phyloP scores from a whole-genome alignment of 306 rosid genomes.

The Trifolium repens region DNA sequence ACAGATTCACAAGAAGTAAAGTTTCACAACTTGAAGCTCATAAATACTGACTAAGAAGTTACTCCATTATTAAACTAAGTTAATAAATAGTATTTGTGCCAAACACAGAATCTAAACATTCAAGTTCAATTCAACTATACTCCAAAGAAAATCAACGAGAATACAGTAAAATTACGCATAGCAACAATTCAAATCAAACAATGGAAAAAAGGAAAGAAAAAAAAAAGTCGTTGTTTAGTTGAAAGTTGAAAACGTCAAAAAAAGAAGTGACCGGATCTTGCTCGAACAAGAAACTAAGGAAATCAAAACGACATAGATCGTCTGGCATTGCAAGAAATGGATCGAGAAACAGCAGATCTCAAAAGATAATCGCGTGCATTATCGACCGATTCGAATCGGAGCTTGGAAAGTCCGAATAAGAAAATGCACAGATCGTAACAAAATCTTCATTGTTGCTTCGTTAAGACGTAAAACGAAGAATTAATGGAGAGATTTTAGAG shows the following conservation, averaged over 20 bases:
- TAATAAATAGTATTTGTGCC: neutral
- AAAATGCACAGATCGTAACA: slow-evolving; percentile 37
- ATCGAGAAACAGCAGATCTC: slow-evolving; percentile 39
- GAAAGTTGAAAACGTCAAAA: slow-evolving; percentile 11
- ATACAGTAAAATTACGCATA: neutral
- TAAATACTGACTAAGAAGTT: slow-evolving; percentile 9
- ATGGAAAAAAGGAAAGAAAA: neutral
- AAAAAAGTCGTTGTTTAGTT: slow-evolving; percentile 10
- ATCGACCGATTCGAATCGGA: slow-evolving; percentile 33
- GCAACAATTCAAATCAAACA: neutral
- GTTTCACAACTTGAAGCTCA: slow-evolving; percentile 28
- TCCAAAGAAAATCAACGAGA: slow-evolving; percentile 27
- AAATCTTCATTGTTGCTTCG: slow-evolving; percentile 31
- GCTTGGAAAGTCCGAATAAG: neutral
- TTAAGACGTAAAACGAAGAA: slow-evolving; percentile 3
- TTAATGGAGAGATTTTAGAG: neutral
- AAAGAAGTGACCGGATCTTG: slow-evolving; percentile 49
- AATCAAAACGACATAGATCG: slow-evolving; percentile 27
- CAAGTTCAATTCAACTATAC: neutral
- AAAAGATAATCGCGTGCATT: slow-evolving; percentile 22
- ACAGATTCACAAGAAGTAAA: slow-evolving; percentile 28
- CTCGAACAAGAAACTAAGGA: slow-evolving; percentile 29
- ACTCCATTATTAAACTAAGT: slow-evolving; percentile 16
- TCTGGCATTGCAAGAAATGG: slow-evolving; percentile 21
- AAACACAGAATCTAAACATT: slow-evolving; percentile 26